Evolutionary conservation across 306 rosid genomes (phyloP).

Genomic region (Glycine latifolia): DNA sequence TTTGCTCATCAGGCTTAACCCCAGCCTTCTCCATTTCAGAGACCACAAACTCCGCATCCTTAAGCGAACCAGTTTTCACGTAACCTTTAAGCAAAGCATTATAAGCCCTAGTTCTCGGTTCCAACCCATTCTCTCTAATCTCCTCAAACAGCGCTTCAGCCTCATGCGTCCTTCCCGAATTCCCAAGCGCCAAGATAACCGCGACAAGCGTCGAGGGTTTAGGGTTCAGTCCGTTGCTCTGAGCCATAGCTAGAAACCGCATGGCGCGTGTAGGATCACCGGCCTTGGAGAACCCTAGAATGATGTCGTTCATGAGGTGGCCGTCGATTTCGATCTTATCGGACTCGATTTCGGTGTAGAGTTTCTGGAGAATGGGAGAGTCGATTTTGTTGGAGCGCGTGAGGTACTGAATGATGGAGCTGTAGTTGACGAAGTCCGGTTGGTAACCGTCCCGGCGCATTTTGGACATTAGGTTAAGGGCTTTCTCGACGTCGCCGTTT

Average conservation of each 20-base stretch:
- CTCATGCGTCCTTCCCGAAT: conserved; percentile 72
- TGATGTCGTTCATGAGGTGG: conserved; percentile 78
- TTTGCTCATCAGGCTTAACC: conserved; percentile 79
- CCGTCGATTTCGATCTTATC: conserved; percentile 83
- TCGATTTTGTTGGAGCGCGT: conserved; percentile 75
- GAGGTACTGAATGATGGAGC: conserved; percentile 83
- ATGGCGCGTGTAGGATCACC: conserved; percentile 75
- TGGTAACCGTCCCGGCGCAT: conserved; percentile 89
- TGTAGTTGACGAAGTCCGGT: conserved; percentile 81
- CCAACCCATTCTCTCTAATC: conserved; percentile 77
- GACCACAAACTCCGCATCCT: conserved; percentile 80
- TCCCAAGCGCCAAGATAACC: conserved; percentile 74
- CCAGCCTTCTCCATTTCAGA: conserved; percentile 85
- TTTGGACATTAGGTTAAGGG: conserved; percentile 75
- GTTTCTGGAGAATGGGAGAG: conserved; percentile 77
- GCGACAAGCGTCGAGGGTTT: conserved; percentile 73
- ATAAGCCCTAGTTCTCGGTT: conserved; percentile 79
- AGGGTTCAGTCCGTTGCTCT: conserved; percentile 77
- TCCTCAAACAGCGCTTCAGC: conserved; percentile 94
- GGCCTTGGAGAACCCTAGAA: conserved; percentile 78
- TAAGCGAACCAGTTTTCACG: conserved; percentile 73
- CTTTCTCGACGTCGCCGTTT: conserved; percentile 84
- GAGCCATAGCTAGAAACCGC: conserved; percentile 79
- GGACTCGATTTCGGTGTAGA: conserved; percentile 69
- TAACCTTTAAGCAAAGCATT: conserved; percentile 89